These are phyloP conservation scores for Globisporangium camurandrum DNA, from an alignment of 352 stramenopile species.

Conservation along the genomic window DNA sequence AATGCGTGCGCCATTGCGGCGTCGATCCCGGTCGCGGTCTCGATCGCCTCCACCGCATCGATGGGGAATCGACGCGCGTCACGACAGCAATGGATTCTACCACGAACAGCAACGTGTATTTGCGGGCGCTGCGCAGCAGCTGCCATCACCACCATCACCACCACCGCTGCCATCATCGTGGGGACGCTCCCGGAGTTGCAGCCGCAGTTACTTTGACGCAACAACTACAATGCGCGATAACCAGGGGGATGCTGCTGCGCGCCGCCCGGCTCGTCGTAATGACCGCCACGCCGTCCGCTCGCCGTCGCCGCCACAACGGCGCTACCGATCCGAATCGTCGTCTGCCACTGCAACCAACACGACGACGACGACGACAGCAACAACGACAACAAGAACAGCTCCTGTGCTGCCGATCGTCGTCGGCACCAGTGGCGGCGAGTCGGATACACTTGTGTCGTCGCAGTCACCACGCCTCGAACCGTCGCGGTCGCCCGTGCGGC, in stretches of 20 bases:
- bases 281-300: not conserved
- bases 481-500: not conserved
- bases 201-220: no score
- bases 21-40: not conserved
- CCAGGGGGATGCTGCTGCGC: no score
- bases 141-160: no score
- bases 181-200: constrained; percentile 13
- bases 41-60: not conserved
- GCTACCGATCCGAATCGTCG: not conserved
- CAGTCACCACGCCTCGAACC: not conserved
- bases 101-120: not conserved
- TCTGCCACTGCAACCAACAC: not conserved
- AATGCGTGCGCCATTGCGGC: no score
- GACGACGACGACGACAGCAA: no score
- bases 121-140: no score
- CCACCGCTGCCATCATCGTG: no score
- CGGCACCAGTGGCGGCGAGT: not conserved
- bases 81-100: not conserved
- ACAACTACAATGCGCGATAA: no score
- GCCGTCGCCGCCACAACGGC: not conserved
- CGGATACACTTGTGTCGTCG: no score
- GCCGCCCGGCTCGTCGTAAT: no score
- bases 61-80: not conserved
- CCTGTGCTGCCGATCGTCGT: not conserved
- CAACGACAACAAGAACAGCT: no score